A percentile compares a stretch with the other conserved stretches of the same genome.
Conservation (phyloP, 768 basidiomycete genomes). For the Lactarius quietus region DNA sequence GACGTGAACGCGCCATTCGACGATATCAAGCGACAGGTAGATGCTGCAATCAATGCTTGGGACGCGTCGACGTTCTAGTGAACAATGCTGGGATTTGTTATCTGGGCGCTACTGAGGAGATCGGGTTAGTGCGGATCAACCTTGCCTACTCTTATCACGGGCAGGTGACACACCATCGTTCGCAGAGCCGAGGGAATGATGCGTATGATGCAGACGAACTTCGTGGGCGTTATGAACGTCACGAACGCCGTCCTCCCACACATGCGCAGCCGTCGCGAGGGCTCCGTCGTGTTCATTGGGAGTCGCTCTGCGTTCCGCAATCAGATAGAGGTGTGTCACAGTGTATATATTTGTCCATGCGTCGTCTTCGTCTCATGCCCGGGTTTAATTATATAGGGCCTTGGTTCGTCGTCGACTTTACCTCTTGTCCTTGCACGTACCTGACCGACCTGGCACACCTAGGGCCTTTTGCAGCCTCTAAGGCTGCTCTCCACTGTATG, state of each 20-base stretch:
- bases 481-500: conserved; percentile 30
- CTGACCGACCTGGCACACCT: not conserved
- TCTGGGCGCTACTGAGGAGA: conserved; percentile 15
- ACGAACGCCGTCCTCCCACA: conserved; percentile 43
- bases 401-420: not conserved
- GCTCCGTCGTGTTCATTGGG: conserved; percentile 38
- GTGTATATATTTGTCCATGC: not conserved
- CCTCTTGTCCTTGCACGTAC: not conserved
- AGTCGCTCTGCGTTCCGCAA: conserved; percentile 34
- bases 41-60: conserved; percentile 4
- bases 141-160: not conserved
- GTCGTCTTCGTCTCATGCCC: not conserved
- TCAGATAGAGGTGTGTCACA: not conserved
- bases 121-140: conserved; percentile 17
- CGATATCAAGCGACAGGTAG: conserved; percentile 13
- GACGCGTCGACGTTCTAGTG: conserved; percentile 18
- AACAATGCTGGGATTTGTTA: conserved; percentile 17
- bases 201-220: conserved; percentile 33
- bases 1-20: conserved; percentile 11
- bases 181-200: conserved; percentile 2
- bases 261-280: conserved; percentile 36
- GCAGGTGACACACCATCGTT: not conserved
- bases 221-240: conserved; percentile 44
- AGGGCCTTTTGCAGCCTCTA: conserved; percentile 30
- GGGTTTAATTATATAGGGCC: not conserved